Conservation (phyloP, 1,284 basidiomycete species). For the Trametes hirsuta region DNA sequence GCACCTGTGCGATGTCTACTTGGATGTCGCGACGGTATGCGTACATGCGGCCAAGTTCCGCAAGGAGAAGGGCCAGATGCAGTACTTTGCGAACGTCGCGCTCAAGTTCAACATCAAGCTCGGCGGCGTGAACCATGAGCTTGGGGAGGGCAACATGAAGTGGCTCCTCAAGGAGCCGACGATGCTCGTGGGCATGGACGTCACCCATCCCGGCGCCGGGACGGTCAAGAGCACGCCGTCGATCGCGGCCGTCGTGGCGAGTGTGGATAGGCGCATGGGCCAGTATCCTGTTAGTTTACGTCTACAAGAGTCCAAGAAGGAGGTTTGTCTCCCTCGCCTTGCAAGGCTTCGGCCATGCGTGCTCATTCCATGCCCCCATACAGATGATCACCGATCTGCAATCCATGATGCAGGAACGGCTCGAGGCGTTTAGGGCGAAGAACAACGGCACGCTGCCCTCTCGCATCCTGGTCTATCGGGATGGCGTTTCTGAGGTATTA, state of each 20-base stretch:
- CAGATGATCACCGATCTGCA: slow-evolving; percentile 74
- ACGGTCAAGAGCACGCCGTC: slow-evolving; percentile 72
- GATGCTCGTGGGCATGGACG: slow-evolving; percentile 84
- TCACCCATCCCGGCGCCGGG: slow-evolving; percentile 77
- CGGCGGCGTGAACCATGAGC: slow-evolving; percentile 72
- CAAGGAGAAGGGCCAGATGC: slow-evolving; percentile 62
- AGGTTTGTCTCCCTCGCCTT: slow-evolving; percentile 47
- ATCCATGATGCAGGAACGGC: slow-evolving; percentile 70
- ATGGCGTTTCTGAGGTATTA: slow-evolving; percentile 74
- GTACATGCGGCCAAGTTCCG: slow-evolving; percentile 66
- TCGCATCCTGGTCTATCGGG: slow-evolving; percentile 75
- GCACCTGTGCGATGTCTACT: slow-evolving; percentile 63
- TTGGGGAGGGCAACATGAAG: slow-evolving; percentile 51
- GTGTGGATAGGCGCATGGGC: slow-evolving; percentile 59
- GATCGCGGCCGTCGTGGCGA: slow-evolving; percentile 81
- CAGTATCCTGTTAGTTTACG: slow-evolving; percentile 75
- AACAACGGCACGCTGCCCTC: slow-evolving; percentile 54
- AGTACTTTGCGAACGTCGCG: slow-evolving; percentile 80
- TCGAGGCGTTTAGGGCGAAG: slow-evolving; percentile 52
- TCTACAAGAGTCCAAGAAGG: slow-evolving; percentile 74
- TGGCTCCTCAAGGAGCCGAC: slow-evolving; percentile 63
- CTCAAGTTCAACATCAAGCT: slow-evolving; percentile 83
- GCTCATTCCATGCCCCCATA: too few species aligned
- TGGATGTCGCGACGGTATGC: slow-evolving; percentile 72
- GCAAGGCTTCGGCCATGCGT: too few species aligned